Evolutionary conservation across 768 basidiomycete genomes (phyloP).

Genomic region (Leucogyrophana mollusca): DNA sequence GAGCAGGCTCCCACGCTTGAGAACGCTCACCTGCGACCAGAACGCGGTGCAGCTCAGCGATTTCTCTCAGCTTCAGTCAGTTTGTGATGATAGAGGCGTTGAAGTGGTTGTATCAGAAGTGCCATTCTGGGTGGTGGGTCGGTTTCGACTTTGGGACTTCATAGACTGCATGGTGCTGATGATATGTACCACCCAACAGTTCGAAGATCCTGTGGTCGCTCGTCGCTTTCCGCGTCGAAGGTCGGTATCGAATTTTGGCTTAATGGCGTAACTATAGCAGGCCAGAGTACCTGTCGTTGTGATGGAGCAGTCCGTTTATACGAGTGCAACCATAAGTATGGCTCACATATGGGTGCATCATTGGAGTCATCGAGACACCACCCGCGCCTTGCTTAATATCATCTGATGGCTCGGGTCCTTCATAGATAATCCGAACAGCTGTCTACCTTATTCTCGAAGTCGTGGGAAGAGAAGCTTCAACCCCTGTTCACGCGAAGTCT

Average conservation of each 20-base stretch:
- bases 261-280: slow-evolving; percentile 24
- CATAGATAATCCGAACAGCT: too few relatives aligned
- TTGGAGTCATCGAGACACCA: too few relatives aligned
- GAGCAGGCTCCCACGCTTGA: slow-evolving; percentile 31
- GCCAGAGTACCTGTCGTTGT: too few relatives aligned
- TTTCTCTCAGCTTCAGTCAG: slow-evolving; percentile 21
- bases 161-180: not conserved
- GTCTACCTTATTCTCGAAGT: too few relatives aligned
- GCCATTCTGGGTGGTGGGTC: slow-evolving; percentile 37
- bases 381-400: too few relatives aligned
- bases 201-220: slow-evolving; percentile 35
- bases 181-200: slow-evolving; percentile 17
- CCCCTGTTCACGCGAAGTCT: too few relatives aligned
- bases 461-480: too few relatives aligned
- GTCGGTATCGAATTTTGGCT: slow-evolving; percentile 34
- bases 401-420: too few relatives aligned
- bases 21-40: slow-evolving; percentile 35
- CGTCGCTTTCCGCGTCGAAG: slow-evolving; percentile 33
- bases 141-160: slow-evolving; percentile 12
- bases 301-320: too few relatives aligned
- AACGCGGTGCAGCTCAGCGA: slow-evolving; percentile 16
- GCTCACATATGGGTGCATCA: too few relatives aligned
- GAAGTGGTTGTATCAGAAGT: slow-evolving; percentile 24
- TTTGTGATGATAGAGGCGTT: slow-evolving; percentile 30
- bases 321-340: too few relatives aligned